Evolutionary conservation across 2,329 filamentous ascomycete species (phyloP), one percentile per base, ranked within the genome.

Genomic region (Colletotrichum cereale): DNA sequence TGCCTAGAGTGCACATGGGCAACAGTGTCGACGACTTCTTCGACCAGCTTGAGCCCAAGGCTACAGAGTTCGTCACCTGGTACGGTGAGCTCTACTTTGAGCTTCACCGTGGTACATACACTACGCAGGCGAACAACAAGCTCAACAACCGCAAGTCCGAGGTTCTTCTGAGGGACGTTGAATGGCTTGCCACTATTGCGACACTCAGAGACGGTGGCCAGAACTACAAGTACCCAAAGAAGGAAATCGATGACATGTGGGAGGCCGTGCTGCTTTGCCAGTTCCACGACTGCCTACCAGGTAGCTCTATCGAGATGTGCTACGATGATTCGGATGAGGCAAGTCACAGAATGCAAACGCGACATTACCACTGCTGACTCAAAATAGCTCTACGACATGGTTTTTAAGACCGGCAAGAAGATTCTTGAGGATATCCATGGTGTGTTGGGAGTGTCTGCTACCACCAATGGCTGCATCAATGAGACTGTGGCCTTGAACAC

Each of bases 11-110:
- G 67, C 94, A 96, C 78, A 91, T 98, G 86, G 96, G 95, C 48
- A 89, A 91, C 65, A 95, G 93, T 1, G 96, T 98, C 21, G 96
- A 99, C 72, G 94, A 97, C 76, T 98, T 98, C 85, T 98, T 98
- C 78, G 93, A 93, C 75, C 88, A 89, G 62, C 86, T 99, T 4
- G 92, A 97, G 80, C 89, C 92, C 82, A 97, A 95, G 83, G 90
- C 90, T 36, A 81, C 90, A 3, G 87, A 94, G 24, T 92, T 98
- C 65, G 93, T 95, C 31, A 98, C 96, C 1, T 99, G 96, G 96
- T 97, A 97, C 79, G 96, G 96, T 52, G 96, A 99, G 83, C 88
- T 99, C 11, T 99, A 99, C 84, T 97, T 99, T 80, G 96, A 99
- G 82, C 88, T 99, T 60, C 96, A 99, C 80, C 93, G 96, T 72